Conservation (phyloP, 495 filamentous ascomycete genomes). For the Aspergillus carlsbadensis region DNA sequence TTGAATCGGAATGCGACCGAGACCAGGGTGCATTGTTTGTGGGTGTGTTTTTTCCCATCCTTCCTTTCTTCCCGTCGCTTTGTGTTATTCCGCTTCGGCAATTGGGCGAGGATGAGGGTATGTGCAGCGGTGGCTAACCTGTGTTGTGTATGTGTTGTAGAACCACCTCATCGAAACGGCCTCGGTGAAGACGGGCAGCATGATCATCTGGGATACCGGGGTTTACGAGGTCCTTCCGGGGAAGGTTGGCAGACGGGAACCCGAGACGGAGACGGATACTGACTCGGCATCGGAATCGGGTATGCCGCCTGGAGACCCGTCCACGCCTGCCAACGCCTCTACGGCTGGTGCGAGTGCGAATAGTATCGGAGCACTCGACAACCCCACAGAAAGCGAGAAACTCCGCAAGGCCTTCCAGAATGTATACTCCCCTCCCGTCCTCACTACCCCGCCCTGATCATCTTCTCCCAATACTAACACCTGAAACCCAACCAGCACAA, state of each 20-base stretch:
- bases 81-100: too few relatives aligned
- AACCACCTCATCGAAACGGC: conserved; percentile 69
- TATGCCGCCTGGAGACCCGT: too few relatives aligned
- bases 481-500: conserved; percentile 38
- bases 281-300: neutral
- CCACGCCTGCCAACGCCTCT: too few relatives aligned
- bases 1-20: conserved; percentile 64
- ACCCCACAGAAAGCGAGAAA: conserved; percentile 38
- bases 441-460: neutral
- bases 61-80: neutral
- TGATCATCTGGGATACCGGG: conserved; percentile 72
- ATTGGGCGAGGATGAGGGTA: neutral
- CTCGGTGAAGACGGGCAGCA: conserved; percentile 55
- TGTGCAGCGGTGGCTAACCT: too few relatives aligned
- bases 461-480: neutral
- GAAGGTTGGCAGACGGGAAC: conserved; percentile 13
- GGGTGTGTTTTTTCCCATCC: conserved; percentile 43
- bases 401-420: conserved; percentile 53
- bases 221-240: conserved; percentile 58
- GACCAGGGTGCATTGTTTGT: conserved; percentile 64
- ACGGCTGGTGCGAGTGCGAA: neutral
- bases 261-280: conserved; percentile 37
- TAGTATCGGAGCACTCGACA: conserved; percentile 37
- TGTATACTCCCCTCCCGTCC: conserved; percentile 21
- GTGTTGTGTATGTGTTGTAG: too few relatives aligned